A percentile compares a stretch with the other conserved stretches of the same genome.
Conservation (phyloP, 768 basidiomycete genomes). For the Piloderma croceum region DNA sequence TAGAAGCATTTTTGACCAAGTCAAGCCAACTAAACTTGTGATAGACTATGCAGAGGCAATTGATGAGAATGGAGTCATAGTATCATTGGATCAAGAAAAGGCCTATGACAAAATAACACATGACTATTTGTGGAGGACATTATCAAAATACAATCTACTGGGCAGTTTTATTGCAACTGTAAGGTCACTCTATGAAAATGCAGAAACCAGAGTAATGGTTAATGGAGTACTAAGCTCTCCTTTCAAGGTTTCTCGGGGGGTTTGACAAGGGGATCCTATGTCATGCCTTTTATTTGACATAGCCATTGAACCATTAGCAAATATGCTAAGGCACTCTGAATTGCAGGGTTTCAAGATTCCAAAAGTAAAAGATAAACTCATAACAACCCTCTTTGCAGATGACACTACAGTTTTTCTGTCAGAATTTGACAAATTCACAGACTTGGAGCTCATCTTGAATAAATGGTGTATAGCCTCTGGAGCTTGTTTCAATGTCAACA, state of each 20-base stretch:
- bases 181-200: neutral
- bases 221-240: constrained; percentile 13
- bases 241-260: constrained; percentile 10
- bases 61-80: no score
- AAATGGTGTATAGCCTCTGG: neutral
- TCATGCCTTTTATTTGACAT: constrained; percentile 12
- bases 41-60: no score
- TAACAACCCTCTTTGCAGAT: constrained; percentile 18
- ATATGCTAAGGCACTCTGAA: no score
- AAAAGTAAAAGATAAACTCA: neutral
- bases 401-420: constrained; percentile 20
- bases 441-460: neutral
- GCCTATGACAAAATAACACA: constrained; percentile 15
- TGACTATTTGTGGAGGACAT: no score
- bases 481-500: constrained; percentile 8
- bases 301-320: no score
- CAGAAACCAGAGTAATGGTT: constrained; percentile 8
- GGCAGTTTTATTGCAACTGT: constrained; percentile 1
- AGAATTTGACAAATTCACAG: constrained; percentile 3
- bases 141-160: no score
- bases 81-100: constrained; percentile 12
- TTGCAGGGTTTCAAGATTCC: constrained; percentile 10
- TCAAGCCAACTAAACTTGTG: no score
- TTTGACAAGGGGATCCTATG: constrained; percentile 13
- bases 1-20: neutral